phyloP scores from a whole-genome alignment of 257 asterid genomes.

The Scutellaria barbata region DNA sequence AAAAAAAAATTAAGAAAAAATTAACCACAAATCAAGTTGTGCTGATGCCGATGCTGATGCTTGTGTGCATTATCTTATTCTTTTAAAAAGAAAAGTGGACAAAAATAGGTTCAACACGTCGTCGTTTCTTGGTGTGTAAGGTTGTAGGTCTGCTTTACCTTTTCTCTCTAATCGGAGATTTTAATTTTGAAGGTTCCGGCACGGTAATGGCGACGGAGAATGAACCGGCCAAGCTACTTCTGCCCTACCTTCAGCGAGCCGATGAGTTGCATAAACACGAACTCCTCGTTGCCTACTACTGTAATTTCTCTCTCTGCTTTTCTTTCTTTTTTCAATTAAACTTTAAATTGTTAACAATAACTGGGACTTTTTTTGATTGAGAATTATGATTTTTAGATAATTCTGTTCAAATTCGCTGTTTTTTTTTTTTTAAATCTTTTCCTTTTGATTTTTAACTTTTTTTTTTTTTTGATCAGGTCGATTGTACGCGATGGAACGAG shows the following conservation, averaged over 20 bases:
- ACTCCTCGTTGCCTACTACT: slow-evolving; percentile 62
- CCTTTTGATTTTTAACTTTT: not conserved
- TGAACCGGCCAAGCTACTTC: slow-evolving; percentile 62
- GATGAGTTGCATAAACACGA: slow-evolving; percentile 65
- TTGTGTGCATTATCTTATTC: too few relatives aligned
- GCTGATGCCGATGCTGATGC: too few relatives aligned
- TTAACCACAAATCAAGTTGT: too few relatives aligned
- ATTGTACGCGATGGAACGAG: slow-evolving; percentile 97
- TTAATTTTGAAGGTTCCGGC: not conserved
- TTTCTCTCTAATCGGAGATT: not conserved
- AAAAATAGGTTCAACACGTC: too few relatives aligned
- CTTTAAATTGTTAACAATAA: not conserved
- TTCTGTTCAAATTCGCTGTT: not conserved
- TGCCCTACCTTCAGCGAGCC: slow-evolving; percentile 65
- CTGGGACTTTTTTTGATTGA: not conserved
- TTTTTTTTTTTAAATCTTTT: not conserved
- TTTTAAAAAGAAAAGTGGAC: too few relatives aligned
- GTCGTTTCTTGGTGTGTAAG: too few relatives aligned
- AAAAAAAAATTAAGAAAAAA: too few relatives aligned
- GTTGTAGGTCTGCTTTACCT: not conserved
- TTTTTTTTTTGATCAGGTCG: slow-evolving; percentile 61
- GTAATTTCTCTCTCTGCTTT: slow-evolving; percentile 33
- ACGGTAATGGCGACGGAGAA: slow-evolving; percentile 44
- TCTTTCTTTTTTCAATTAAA: not conserved
- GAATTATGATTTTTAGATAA: not conserved